Evolutionary conservation across 495 filamentous ascomycete species (phyloP), one percentile per base, ranked within the genome.

Genomic region (Penicillium steckii): DNA sequence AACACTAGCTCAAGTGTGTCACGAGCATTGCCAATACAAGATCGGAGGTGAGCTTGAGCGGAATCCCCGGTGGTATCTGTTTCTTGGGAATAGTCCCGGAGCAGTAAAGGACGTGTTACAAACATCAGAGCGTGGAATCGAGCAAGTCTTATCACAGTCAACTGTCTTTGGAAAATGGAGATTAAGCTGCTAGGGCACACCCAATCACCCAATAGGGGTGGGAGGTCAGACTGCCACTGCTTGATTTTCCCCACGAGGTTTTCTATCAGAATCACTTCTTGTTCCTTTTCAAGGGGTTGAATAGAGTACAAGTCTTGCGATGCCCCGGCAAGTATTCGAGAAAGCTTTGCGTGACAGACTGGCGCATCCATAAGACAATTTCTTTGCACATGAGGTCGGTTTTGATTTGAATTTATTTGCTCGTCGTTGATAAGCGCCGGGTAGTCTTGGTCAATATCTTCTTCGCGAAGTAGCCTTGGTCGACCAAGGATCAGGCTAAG

Each of bases 291-390:
- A 5, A 26, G 1, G 12, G 46, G 32, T 40, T 38, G 50, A 52
- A 65, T 46, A 0, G 61, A 54, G 44, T 68, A 68, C 18, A 55
- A 41, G 9, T 62, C 62, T 48, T 60, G 60, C 8, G 59, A 59
- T 7, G 65, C 61, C 21, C 45, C 53, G 1, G 62, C 46, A 2
- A 68, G 46, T 13, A 62, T 65, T 13, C 55, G 57, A n/a, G 65
- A 48, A 29, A 68, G 37, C 21, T 61, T 33, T 10, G 55, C 43
- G 46, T 68, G 65, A 43, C 61, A 62, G 1, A 65, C 51, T 4
- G 61, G 55, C 8, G 65, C 65, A 46, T 68, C 61, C 65, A 68
- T 65, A 13, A 65, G 21, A 26, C 65, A 68, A 44, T 68, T 62
- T 13, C 59, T 56, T 15, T 43, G 50, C 1, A 53, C 43, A 2